Evolutionary conservation across 495 filamentous ascomycete species (phyloP), one percentile per base, ranked within the genome.

Genomic region (Xylona heveae): DNA sequence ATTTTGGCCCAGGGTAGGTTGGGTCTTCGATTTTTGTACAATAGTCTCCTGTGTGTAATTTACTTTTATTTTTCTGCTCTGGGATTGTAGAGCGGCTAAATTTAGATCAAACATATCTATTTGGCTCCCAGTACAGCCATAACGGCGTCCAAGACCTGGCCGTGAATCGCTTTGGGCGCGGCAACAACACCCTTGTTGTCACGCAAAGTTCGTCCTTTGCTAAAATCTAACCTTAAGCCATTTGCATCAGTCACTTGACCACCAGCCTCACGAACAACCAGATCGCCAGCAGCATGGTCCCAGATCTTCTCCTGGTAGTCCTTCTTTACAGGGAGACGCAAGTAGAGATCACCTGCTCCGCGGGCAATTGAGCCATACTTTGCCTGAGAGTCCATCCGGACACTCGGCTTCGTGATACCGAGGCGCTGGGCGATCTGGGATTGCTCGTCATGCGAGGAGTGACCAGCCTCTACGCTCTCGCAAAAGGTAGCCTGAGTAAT

Each of bases 251-350:
- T 90, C 21, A 97, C 88, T 44, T 76, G 59, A 16, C 85, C 90
- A 30, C 90, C 88, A 3, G 90, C 83, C 53, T 99, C 88, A 29
- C 82, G 65, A 7, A 93, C 83, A 42, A 99, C 84, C 31, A 99
- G 52, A 38, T 90, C 83, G 21, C 88, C 88, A n/a, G 81, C 85
- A 19, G 85, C 90, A 54, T 99, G 88, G 49, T 99, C 88, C 88
- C 88, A 99, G 41, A 99, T 95, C 64, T 99, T 99, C 63, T 99
- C 88, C 55, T 91, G 70, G 53, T 95, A 99, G 16, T 72, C 70
- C 46, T 71, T 73, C 42, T 64, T 73, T 8, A 75, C 71, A 12
- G 90, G 88, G 19, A 99, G 55, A 31, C 88, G 64, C 41, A 97
- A 58, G 51, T 95, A 95, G 40, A 99, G 70, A 44, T 99, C 90